phyloP scores from a whole-genome alignment of 148 eudicot species.

The Rhododendron ovatum region DNA sequence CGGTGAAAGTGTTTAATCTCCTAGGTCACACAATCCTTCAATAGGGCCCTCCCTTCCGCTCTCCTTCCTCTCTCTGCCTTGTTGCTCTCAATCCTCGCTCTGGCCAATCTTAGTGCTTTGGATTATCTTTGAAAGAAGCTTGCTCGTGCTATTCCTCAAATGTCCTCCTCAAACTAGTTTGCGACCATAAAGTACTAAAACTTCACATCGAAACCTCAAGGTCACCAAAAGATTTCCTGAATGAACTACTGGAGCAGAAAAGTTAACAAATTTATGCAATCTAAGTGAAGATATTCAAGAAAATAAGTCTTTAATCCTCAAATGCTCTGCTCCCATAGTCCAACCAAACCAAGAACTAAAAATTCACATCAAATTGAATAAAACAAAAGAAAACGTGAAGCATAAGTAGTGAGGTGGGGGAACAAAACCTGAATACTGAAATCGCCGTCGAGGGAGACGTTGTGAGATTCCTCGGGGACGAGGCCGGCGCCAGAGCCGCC shows the following conservation, averaged over 20 bases:
- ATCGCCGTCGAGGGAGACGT: constrained; percentile 89
- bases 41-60: no score
- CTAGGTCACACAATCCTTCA: no score
- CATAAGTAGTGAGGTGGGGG: background rate
- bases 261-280: background rate
- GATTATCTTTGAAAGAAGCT: no score
- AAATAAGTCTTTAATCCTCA: no score
- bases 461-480: constrained; percentile 60
- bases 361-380: background rate
- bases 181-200: no score
- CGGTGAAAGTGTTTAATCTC: no score
- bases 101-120: no score
- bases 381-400: background rate
- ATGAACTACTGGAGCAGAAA: background rate
- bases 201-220: background rate
- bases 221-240: no score
- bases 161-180: background rate
- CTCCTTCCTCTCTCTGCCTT: no score
- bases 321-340: no score
- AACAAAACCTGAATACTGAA: constrained; percentile 82
- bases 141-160: background rate
- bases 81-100: no score
- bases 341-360: background rate
- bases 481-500: constrained; percentile 28
- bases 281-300: background rate